Percentiles rank a stretch among this genome's conserved stretches.
These are phyloP conservation scores for Mycena pura DNA, from an alignment of 768 basidiomycete genomes.

Conservation along the genomic window DNA sequence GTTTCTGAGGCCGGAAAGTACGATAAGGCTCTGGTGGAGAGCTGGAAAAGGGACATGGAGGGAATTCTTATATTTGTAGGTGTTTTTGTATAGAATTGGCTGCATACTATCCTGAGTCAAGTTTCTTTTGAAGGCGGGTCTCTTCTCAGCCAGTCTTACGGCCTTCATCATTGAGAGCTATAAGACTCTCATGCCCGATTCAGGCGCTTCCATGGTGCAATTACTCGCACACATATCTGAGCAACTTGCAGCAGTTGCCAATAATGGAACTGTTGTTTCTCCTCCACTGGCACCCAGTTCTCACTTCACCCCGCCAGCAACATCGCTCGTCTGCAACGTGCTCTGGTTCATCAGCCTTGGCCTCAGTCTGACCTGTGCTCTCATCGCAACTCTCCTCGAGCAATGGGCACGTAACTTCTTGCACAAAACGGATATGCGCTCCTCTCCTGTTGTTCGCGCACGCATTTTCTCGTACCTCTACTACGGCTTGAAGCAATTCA, in stretches of 20 bases:
- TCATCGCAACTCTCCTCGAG: slow-evolving; percentile 12
- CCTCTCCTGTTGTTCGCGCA: not conserved
- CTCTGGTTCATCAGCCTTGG: slow-evolving; percentile 18
- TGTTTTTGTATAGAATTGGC: too few relatives aligned
- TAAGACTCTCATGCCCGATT: not conserved
- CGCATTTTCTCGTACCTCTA: slow-evolving; percentile 1
- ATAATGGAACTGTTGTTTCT: not conserved
- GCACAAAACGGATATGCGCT: slow-evolving; percentile 8
- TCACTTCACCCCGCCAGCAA: not conserved
- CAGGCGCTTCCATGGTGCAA: not conserved
- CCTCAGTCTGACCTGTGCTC: slow-evolving; percentile 6
- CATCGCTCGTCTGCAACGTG: slow-evolving; percentile 10
- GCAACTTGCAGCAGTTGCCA: not conserved
- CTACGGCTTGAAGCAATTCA: slow-evolving; percentile 9
- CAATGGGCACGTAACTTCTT: slow-evolving; percentile 14
- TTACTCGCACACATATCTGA: not conserved
- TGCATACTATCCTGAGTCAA: too few relatives aligned
- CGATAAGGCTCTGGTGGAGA: slow-evolving; percentile 12
- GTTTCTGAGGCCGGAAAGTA: slow-evolving; percentile 16
- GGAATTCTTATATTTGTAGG: slow-evolving; percentile 14
- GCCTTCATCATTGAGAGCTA: slow-evolving; percentile 19
- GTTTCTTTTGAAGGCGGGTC: slow-evolving; percentile 9
- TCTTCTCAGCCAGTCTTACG: slow-evolving; percentile 17
- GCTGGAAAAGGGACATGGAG: too few relatives aligned
- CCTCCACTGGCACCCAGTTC: not conserved